Evolutionary conservation across 352 stramenopile species (phyloP).

Genomic region (Phytophthora brassicae): DNA sequence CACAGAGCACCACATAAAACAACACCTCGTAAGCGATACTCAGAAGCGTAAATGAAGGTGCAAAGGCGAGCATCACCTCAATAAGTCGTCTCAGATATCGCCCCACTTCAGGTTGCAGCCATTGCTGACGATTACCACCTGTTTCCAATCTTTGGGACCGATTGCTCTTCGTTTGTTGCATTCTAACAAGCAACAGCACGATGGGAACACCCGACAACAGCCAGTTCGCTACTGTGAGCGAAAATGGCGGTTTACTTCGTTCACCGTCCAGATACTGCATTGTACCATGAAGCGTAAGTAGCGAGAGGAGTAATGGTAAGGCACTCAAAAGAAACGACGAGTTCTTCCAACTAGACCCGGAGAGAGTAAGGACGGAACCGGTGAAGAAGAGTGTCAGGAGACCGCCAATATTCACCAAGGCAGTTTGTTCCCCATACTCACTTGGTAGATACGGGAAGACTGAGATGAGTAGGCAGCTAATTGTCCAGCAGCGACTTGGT

Average conservation of each 20-base stretch:
- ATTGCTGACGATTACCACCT: neutral
- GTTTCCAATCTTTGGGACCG: slow-evolving; percentile 9
- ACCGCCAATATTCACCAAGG: slow-evolving; percentile 59
- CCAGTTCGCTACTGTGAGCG: slow-evolving; percentile 64
- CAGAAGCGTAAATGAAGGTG: slow-evolving; percentile 66
- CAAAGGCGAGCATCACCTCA: slow-evolving; percentile 58
- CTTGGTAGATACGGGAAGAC: slow-evolving; percentile 75
- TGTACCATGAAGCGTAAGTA: slow-evolving; percentile 49
- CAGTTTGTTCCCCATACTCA: slow-evolving; percentile 72
- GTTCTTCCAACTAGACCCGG: neutral
- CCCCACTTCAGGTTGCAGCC: slow-evolving; percentile 5
- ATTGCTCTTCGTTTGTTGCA: slow-evolving; percentile 7
- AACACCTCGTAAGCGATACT: slow-evolving; percentile 87
- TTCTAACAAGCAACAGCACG: slow-evolving; percentile 27
- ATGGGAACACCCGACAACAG: slow-evolving; percentile 47
- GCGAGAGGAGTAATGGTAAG: slow-evolving; percentile 32
- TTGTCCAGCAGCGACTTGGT: slow-evolving; percentile 41
- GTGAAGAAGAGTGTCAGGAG: slow-evolving; percentile 26
- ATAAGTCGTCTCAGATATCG: slow-evolving; percentile 43
- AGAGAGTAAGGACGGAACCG: neutral
- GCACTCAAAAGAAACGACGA: slow-evolving; percentile 15
- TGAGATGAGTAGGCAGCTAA: slow-evolving; percentile 59
- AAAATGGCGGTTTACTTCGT: slow-evolving; percentile 52
- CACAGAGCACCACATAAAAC: slow-evolving; percentile 67
- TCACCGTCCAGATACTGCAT: slow-evolving; percentile 56